Evolutionary conservation across 768 basidiomycete species (phyloP).

Genomic region (Pleurotus giganteus): DNA sequence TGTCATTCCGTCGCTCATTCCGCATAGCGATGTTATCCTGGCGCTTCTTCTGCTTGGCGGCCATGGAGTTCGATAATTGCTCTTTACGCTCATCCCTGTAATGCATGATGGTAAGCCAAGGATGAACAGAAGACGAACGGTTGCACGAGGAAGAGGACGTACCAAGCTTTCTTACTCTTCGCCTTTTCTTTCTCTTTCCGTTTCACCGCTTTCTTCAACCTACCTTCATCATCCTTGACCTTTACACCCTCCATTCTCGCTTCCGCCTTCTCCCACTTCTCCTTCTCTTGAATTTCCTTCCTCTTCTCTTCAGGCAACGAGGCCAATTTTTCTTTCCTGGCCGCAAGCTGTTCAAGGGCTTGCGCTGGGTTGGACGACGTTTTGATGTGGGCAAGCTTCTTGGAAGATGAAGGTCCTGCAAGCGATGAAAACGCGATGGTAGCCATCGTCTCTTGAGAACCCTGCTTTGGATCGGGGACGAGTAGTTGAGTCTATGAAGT

Average conservation of each 20-base stretch:
- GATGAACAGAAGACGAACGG: slow-evolving; percentile 4
- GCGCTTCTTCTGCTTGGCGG: slow-evolving; percentile 87
- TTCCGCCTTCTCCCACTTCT: slow-evolving; percentile 89
- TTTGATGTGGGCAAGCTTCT: slow-evolving; percentile 55
- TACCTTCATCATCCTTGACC: slow-evolving; percentile 79
- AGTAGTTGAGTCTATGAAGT: slow-evolving; percentile 61
- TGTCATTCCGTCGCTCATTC: slow-evolving; percentile 74
- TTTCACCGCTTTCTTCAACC: slow-evolving; percentile 92
- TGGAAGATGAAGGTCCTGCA: slow-evolving; percentile 49
- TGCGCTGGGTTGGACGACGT: slow-evolving; percentile 79
- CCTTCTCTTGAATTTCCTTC: slow-evolving; percentile 73
- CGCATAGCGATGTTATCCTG: slow-evolving; percentile 87
- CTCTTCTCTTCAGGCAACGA: slow-evolving; percentile 81
- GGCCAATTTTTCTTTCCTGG: slow-evolving; percentile 76
- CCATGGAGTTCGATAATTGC: slow-evolving; percentile 68
- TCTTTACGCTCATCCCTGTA: slow-evolving; percentile 86
- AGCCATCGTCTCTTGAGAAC: slow-evolving; percentile 42
- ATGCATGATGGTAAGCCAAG: slow-evolving; percentile 1
- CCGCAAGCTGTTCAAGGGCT: slow-evolving; percentile 77
- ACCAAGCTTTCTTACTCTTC: slow-evolving; percentile 88
- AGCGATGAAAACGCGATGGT: slow-evolving; percentile 70
- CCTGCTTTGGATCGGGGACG: slow-evolving; percentile 53
- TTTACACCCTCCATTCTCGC: slow-evolving; percentile 88
- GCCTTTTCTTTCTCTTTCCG: slow-evolving; percentile 86
- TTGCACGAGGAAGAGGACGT: slow-evolving; percentile 24